A percentile compares a stretch with the other conserved stretches of the same genome.
phyloP scores from a whole-genome alignment of 106 monocot genomes.

The Dendrobium officinale region DNA sequence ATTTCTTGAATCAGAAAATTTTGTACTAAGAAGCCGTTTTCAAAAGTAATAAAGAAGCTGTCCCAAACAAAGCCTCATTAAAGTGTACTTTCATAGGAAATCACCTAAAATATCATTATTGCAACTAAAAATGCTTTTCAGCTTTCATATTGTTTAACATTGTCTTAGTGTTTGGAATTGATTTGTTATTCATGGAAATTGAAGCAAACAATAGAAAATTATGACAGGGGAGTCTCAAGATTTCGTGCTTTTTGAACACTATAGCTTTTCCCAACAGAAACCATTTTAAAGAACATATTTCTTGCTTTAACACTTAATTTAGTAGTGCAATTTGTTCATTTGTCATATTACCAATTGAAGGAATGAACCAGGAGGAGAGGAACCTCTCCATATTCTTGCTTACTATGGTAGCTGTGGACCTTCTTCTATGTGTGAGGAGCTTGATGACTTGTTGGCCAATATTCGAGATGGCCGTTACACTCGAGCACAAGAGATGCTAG shows the following conservation, averaged over 20 bases:
- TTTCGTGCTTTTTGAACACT: background rate
- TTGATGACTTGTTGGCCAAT: conserved; percentile 44
- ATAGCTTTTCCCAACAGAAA: too few species aligned
- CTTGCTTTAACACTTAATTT: background rate
- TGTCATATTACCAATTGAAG: conserved; percentile 20
- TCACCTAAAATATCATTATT: too few species aligned
- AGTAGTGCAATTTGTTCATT: background rate
- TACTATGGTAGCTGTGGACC: conserved; percentile 87
- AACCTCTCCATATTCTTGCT: conserved; percentile 82
- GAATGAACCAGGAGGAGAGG: conserved; percentile 38
- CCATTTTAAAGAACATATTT: background rate
- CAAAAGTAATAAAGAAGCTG: too few species aligned
- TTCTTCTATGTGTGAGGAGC: conserved; percentile 39
- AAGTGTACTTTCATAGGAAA: too few species aligned
- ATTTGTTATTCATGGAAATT: too few species aligned
- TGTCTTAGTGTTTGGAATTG: too few species aligned
- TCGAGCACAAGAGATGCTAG: conserved; percentile 79
- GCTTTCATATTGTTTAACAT: too few species aligned
- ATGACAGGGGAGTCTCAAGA: background rate
- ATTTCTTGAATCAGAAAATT: too few species aligned
- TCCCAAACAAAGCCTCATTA: too few species aligned
- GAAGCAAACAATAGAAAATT: background rate
- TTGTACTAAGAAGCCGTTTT: too few species aligned
- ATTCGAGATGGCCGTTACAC: conserved; percentile 80
- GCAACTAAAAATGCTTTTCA: too few species aligned